Base-by-base conservation (phyloP, 768 basidiomycete genomes). In the Chlorophyllum brunneum region DNA sequence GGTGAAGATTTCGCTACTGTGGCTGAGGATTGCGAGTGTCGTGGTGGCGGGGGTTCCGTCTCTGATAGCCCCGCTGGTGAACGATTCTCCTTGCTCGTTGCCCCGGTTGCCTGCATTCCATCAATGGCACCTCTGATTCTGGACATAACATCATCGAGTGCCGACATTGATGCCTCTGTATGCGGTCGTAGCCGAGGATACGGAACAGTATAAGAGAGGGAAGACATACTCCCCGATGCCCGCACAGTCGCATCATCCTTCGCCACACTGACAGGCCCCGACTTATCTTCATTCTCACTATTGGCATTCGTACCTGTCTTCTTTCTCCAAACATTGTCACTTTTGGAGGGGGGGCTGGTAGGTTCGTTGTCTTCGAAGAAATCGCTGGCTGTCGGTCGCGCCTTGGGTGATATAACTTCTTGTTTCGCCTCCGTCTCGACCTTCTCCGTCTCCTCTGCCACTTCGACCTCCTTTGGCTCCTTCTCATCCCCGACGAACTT, bases 51-150 rank as follows among this genome's bases (percentile, higher is more conserved):
- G 29, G 56, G 50, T 24, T 69, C 61, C 43, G 54, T 46, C 9
- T 68, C 69, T 38, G 56, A 16, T 20, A 56, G 30, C 24, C 72
- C 73, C 54, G 69, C 70, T 18, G 60, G 54, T 22, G 60, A 40
- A 38, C 78, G 77, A 38, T 58, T 66, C 43, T 53, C 51, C 20
- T 53, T 53, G 36, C 51, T 46, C 9, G 36, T 24, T 10, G 27
- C 44, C 16, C 50, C 34, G 33, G 23, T 39, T 18, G 73, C 69
- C 52, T 83, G 85, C 82, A 87, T 86, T 26, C 75, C 77, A 62
- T 81, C 78, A 51, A 93, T 61, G 11, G 85, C 91, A 27, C 88
- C 90, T 61, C 85, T 92, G 61, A 93, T 92, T 36, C 91, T 81
- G 5, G 87, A 88, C 80, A 93, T 90, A 23, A 82, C 80, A 62